Evolutionary conservation across 306 rosid species (phyloP).

Genomic region (Calophaca sinica): DNA sequence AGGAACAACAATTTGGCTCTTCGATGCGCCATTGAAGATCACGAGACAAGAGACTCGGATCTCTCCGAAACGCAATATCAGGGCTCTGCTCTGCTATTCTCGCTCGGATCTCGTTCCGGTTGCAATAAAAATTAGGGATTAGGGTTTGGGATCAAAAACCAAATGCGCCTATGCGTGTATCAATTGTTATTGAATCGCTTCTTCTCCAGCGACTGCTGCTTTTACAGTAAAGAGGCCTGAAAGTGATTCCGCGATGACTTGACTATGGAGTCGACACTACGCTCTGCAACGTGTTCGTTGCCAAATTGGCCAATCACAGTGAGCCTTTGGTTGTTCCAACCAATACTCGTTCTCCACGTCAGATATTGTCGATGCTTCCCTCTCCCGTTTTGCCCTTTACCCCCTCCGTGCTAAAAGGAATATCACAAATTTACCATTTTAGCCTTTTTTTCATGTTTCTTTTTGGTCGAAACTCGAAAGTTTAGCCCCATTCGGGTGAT

Average conservation of each 20-base stretch:
- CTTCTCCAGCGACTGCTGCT: not conserved
- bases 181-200: not conserved
- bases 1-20: slow-evolving; percentile 59
- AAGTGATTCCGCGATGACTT: slow-evolving; percentile 44
- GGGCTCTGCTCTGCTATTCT: slow-evolving; percentile 26
- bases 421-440: too few species aligned
- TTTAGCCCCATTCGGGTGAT: too few species aligned
- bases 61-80: slow-evolving; percentile 43
- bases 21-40: slow-evolving; percentile 79
- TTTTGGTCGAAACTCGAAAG: too few species aligned
- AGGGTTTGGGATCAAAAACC: slow-evolving; percentile 31
- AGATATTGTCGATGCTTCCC: not conserved
- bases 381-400: not conserved
- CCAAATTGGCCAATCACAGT: slow-evolving; percentile 63
- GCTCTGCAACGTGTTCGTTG: slow-evolving; percentile 70
- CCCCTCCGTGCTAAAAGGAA: too few species aligned
- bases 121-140: slow-evolving; percentile 4
- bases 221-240: slow-evolving; percentile 39
- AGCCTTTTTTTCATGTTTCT: too few species aligned
- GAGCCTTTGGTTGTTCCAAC: slow-evolving; percentile 37
- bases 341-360: slow-evolving; percentile 57
- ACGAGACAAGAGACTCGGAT: slow-evolving; percentile 45
- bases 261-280: slow-evolving; percentile 44
- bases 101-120: slow-evolving; percentile 32
- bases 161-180: not conserved